Evolutionary conservation across 169 alveolate genomes (phyloP).

Genomic region (Perkinsus marinus): DNA sequence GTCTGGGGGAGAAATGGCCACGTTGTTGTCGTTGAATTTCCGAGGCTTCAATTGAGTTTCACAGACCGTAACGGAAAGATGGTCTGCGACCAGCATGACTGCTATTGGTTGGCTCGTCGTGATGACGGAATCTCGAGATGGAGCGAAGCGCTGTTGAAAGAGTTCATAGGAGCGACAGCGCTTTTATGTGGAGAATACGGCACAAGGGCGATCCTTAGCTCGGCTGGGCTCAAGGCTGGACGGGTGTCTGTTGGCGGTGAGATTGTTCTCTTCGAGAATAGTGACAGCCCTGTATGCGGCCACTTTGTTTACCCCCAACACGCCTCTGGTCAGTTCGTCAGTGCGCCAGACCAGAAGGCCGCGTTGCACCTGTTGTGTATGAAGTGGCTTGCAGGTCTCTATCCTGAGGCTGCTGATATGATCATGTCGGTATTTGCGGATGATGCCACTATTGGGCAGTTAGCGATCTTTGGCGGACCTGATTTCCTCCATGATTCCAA

Average conservation of each 20-base stretch:
- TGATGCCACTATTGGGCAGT: background rate
- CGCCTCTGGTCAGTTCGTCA: background rate
- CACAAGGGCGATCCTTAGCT: background rate
- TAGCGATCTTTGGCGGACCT: background rate
- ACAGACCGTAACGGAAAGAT: background rate
- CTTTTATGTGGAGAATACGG: background rate
- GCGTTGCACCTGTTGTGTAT: background rate
- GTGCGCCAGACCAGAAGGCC: background rate
- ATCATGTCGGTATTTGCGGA: background rate
- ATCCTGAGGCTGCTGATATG: background rate
- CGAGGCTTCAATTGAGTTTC: conserved; percentile 22
- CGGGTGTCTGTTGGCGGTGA: background rate
- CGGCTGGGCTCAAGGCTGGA: background rate
- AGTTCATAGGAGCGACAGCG: background rate
- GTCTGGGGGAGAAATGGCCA: conserved; percentile 7
- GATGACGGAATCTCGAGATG: background rate
- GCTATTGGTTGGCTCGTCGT: background rate
- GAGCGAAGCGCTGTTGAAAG: background rate
- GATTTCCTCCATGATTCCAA: background rate
- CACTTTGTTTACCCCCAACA: background rate
- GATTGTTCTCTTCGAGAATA: background rate
- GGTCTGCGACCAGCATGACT: background rate
- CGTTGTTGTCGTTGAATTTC: conserved; percentile 16
- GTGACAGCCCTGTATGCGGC: background rate
- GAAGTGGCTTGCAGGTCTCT: background rate